Evolutionary conservation across 441 rosid species (phyloP).

Genomic region (Pelargonium myrrhifolium): DNA sequence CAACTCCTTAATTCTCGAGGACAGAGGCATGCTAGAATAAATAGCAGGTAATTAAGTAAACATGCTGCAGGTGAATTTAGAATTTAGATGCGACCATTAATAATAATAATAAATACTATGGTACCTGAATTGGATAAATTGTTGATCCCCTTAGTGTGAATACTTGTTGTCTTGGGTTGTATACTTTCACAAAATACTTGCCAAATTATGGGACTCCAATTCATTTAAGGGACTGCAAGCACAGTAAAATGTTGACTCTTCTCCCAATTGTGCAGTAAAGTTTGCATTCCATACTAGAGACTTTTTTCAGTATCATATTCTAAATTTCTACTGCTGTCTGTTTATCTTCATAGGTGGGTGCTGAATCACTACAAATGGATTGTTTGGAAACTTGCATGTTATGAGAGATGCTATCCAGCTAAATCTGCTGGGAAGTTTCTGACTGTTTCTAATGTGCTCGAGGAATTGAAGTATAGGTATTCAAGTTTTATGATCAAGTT

Average conservation of each 20-base stretch:
- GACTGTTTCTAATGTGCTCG: slow-evolving; percentile 61
- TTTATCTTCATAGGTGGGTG: slow-evolving; percentile 65
- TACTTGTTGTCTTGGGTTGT: background rate
- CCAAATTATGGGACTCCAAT: background rate
- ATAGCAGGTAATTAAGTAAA: background rate
- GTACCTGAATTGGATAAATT: background rate
- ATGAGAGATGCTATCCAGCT: slow-evolving; percentile 44
- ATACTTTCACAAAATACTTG: background rate
- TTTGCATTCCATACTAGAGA: too few relatives aligned
- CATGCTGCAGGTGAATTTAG: background rate
- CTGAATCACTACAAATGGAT: slow-evolving; percentile 87
- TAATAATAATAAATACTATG: too few relatives aligned
- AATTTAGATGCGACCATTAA: background rate
- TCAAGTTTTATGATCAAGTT: background rate
- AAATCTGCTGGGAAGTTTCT: slow-evolving; percentile 49
- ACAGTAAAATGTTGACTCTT: background rate
- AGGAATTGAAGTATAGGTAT: slow-evolving; percentile 83
- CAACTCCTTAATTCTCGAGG: too few relatives aligned
- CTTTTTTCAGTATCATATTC: background rate
- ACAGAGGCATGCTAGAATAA: too few relatives aligned
- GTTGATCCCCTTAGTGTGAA: slow-evolving; percentile 1
- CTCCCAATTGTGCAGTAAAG: too few relatives aligned
- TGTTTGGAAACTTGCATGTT: slow-evolving; percentile 89
- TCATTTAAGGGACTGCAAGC: background rate
- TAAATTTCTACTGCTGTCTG: background rate